phyloP scores from a whole-genome alignment of 306 rosid genomes.

The Begonia loranthoides region DNA sequence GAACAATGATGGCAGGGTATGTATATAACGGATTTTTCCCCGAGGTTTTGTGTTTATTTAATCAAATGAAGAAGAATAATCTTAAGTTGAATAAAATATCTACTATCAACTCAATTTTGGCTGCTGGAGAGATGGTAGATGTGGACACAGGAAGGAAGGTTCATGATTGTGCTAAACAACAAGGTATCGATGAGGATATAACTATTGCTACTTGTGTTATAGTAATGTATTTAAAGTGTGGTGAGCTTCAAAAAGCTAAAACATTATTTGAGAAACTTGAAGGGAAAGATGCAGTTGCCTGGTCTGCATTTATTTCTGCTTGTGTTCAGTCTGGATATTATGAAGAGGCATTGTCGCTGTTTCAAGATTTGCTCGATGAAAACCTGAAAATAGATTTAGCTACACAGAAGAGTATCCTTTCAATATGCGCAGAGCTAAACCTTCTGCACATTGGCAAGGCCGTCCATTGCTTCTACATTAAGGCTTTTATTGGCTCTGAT shows the following conservation, averaged over 20 bases:
- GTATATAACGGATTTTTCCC: conserved; percentile 23
- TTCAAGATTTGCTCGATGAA: conserved; percentile 31
- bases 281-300: conserved; percentile 44
- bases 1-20: conserved; percentile 58
- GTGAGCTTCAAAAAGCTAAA: conserved; percentile 38
- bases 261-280: conserved; percentile 27
- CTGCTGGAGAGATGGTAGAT: conserved; percentile 45
- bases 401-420: conserved; percentile 28
- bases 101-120: conserved; percentile 36
- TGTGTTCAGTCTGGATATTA: conserved; percentile 44
- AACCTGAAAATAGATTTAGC: conserved; percentile 31
- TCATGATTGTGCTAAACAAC: conserved; percentile 27
- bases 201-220: conserved; percentile 38
- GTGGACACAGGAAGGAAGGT: conserved; percentile 39
- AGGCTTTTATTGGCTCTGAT: conserved; percentile 29
- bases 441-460: conserved; percentile 35
- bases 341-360: conserved; percentile 33
- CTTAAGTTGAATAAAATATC: conserved; percentile 34
- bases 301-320: conserved; percentile 52
- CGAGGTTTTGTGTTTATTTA: conserved; percentile 45
- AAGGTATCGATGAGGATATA: conserved; percentile 29
- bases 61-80: conserved; percentile 18
- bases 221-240: conserved; percentile 57
- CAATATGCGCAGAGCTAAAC: conserved; percentile 38
- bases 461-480: conserved; percentile 38